These are phyloP conservation scores for Thymus mandschuricus DNA, from an alignment of 257 asterid genomes.

Conservation along the genomic window DNA sequence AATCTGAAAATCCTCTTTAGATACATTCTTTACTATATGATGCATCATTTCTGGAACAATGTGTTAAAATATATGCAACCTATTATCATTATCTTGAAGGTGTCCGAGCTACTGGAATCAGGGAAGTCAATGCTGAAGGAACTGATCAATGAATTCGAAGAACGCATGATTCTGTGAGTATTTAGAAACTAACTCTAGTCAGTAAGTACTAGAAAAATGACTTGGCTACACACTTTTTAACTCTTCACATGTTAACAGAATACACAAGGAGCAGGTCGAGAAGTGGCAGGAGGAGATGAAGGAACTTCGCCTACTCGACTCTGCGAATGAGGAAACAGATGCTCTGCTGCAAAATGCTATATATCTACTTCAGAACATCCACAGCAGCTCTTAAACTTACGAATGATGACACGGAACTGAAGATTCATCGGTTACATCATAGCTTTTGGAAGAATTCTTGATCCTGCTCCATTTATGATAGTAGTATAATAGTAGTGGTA, in stretches of 20 bases:
- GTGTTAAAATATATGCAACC: slow-evolving; percentile 23
- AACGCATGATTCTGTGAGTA: slow-evolving; percentile 72
- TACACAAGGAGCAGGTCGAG: slow-evolving; percentile 84
- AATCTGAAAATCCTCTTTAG: slow-evolving; percentile 14
- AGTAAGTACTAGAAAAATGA: slow-evolving; percentile 20
- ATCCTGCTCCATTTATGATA: background rate
- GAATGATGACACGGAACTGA: background rate
- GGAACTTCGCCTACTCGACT: slow-evolving; percentile 75
- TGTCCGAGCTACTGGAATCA: slow-evolving; percentile 86
- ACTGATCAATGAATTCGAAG: slow-evolving; percentile 78
- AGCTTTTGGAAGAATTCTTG: slow-evolving; percentile 21
- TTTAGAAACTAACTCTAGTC: background rate
- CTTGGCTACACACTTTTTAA: slow-evolving; percentile 29
- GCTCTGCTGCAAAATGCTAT: slow-evolving; percentile 68
- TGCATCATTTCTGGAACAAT: slow-evolving; percentile 14
- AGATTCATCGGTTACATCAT: slow-evolving; percentile 18
- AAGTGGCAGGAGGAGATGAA: slow-evolving; percentile 93
- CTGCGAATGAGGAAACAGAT: slow-evolving; percentile 72
- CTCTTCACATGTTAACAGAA: slow-evolving; percentile 45
- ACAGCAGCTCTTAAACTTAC: slow-evolving; percentile 45
- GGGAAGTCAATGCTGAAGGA: slow-evolving; percentile 91
- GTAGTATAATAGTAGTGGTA: slow-evolving; percentile 17
- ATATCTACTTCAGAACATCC: slow-evolving; percentile 60
- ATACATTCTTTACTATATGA: slow-evolving; percentile 11
- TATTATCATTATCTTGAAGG: slow-evolving; percentile 46